Percentiles rank a stretch among this genome's conserved stretches.
Evolutionary conservation across 2,329 filamentous ascomycete species (phyloP).

Genomic region (Helminthosporium solani): DNA sequence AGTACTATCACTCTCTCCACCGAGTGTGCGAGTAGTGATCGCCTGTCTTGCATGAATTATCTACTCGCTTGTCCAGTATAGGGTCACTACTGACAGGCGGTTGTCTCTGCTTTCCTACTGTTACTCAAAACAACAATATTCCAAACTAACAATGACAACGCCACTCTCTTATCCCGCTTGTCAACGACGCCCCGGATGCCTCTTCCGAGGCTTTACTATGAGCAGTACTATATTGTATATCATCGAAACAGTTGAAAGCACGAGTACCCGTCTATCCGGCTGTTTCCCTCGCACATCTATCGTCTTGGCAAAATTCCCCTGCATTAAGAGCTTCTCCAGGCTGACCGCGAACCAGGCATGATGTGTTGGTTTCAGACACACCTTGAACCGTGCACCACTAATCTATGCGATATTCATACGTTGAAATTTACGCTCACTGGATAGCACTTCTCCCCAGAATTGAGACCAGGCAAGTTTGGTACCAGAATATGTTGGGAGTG

Average conservation of each 20-base stretch:
- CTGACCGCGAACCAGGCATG: constrained; percentile 16
- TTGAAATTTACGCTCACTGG: constrained; percentile 11
- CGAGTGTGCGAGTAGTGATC: too few relatives aligned
- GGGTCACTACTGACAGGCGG: constrained; percentile 8
- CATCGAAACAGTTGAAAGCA: background rate
- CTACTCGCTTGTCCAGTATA: constrained; percentile 7
- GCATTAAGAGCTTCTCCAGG: constrained; percentile 10
- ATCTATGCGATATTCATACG: constrained; percentile 13
- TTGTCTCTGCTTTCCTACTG: constrained; percentile 18
- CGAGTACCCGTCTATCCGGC: constrained; percentile 4
- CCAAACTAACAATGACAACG: background rate
- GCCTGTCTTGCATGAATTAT: background rate
- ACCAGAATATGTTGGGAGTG: constrained; percentile 16
- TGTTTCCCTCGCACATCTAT: constrained; percentile 11
- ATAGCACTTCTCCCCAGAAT: constrained; percentile 12
- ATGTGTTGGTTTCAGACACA: constrained; percentile 20
- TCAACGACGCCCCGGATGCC: background rate
- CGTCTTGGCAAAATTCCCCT: constrained; percentile 10
- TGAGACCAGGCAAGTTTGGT: constrained; percentile 12
- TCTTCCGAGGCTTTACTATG: background rate
- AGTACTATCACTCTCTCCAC: too few relatives aligned
- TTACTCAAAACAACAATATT: constrained; percentile 15
- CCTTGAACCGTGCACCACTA: constrained; percentile 16
- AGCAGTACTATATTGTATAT: background rate
- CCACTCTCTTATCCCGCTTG: background rate